phyloP scores from a whole-genome alignment of 2,329 filamentous ascomycete species.

The Hypoxylon sp. region DNA sequence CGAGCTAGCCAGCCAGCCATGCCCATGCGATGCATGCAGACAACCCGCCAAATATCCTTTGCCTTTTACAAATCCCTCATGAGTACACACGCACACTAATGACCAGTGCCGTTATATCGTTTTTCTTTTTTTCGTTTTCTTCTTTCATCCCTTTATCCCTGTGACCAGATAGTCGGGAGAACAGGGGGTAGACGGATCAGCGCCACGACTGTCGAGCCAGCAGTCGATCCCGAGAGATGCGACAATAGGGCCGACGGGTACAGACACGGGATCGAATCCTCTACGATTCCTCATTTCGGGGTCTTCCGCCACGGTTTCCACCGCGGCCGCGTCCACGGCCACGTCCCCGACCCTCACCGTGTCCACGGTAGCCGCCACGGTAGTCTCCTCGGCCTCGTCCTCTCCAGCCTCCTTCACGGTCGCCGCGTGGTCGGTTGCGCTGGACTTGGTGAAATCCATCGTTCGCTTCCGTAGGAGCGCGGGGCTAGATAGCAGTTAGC shows the following conservation, averaged over 20 bases:
- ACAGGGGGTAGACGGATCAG: slow-evolving; percentile 19
- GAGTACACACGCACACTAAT: slow-evolving; percentile 21
- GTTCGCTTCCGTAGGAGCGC: slow-evolving; percentile 48
- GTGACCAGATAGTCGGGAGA: slow-evolving; percentile 21
- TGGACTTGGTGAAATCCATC: slow-evolving; percentile 56
- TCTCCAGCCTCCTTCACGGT: slow-evolving; percentile 51
- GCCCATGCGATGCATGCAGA: slow-evolving; percentile 10
- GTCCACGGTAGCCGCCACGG: slow-evolving; percentile 51
- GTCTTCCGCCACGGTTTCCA: slow-evolving; percentile 46
- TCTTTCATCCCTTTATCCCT: slow-evolving; percentile 11
- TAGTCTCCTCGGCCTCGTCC: slow-evolving; percentile 53
- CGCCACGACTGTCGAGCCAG: slow-evolving; percentile 41
- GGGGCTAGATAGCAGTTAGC: slow-evolving; percentile 40
- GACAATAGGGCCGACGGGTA: slow-evolving; percentile 39
- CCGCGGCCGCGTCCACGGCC: slow-evolving; percentile 50
- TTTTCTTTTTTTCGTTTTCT: slow-evolving; percentile 1
- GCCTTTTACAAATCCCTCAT: slow-evolving; percentile 21
- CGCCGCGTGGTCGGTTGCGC: slow-evolving; percentile 53
- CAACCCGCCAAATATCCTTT: slow-evolving; percentile 22
- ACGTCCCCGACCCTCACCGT: slow-evolving; percentile 52
- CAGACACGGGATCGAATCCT: slow-evolving; percentile 45
- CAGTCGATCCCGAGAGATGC: slow-evolving; percentile 39
- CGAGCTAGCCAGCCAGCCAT: not conserved
- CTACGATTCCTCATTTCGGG: slow-evolving; percentile 53
- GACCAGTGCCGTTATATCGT: slow-evolving; percentile 16